Evolutionary conservation across 495 filamentous ascomycete genomes (phyloP).

Genomic region (Talaromyces ruber): DNA sequence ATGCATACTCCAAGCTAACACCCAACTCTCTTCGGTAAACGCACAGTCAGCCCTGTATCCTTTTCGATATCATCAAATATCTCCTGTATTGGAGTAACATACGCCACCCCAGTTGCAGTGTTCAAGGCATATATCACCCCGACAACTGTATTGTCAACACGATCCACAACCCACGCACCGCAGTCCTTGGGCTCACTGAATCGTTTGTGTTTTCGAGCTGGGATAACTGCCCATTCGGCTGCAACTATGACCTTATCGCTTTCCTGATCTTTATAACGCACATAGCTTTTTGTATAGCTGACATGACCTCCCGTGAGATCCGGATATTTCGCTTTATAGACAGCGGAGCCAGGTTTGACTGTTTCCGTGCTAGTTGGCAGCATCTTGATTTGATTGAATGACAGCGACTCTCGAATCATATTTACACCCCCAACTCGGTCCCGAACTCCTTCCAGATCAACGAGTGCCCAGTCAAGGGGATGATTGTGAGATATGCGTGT

Average conservation of each 20-base stretch:
- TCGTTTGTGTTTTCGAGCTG: background rate
- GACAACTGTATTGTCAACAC: background rate
- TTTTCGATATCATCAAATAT: background rate
- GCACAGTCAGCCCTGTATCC: background rate
- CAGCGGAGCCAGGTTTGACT: background rate
- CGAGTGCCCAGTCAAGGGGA: conserved; percentile 2
- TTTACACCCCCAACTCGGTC: background rate
- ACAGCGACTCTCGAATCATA: background rate
- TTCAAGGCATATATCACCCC: background rate
- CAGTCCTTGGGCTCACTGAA: background rate
- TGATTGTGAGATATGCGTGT: background rate
- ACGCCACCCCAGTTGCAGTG: background rate
- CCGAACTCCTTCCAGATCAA: background rate
- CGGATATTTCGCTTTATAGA: background rate
- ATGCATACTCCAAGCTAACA: background rate
- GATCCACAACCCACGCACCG: background rate
- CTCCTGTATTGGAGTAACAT: background rate
- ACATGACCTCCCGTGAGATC: background rate
- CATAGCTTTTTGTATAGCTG: background rate
- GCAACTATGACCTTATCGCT: background rate
- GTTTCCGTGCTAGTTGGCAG: background rate
- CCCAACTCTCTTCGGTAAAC: background rate
- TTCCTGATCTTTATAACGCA: background rate
- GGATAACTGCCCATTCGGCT: background rate
- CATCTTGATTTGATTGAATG: background rate